These are phyloP conservation scores for Aureobasidium sp. DNA, from an alignment of 2,329 filamentous ascomycete genomes.

Conservation along the genomic window DNA sequence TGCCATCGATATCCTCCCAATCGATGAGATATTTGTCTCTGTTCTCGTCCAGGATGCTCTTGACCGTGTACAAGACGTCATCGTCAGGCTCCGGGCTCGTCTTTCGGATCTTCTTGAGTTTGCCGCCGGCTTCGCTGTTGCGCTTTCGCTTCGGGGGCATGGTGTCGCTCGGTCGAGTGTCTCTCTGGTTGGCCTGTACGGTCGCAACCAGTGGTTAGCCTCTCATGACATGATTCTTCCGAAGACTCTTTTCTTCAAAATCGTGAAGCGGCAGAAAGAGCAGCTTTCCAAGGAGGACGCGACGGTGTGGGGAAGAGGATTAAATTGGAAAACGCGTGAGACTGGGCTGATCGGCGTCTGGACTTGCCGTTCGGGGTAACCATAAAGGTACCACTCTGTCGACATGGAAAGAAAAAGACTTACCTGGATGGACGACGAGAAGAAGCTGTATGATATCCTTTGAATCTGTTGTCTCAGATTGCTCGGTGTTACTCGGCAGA, in stretches of 20 bases:
- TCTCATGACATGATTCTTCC: too few relatives aligned
- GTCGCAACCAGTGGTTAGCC: too few relatives aligned
- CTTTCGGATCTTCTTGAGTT: too few relatives aligned
- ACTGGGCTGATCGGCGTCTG: neutral
- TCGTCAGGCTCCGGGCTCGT: neutral
- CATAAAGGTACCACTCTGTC: neutral
- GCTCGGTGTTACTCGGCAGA: too few relatives aligned
- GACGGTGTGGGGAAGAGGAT: conserved; percentile 1
- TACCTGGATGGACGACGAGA: too few relatives aligned
- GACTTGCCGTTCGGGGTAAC: neutral
- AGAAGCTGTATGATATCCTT: too few relatives aligned
- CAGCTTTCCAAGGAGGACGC: neutral
- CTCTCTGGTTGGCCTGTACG: too few relatives aligned
- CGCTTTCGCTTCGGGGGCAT: conserved; percentile 12
- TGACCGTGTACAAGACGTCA: conserved; percentile 23
- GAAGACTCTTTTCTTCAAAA: neutral
- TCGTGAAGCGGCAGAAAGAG: neutral
- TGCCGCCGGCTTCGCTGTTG: neutral
- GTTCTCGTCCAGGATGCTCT: conserved; percentile 29
- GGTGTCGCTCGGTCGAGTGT: too few relatives aligned
- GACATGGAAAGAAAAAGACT: too few relatives aligned
- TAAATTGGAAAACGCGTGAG: neutral
- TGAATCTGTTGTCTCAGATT: too few relatives aligned
- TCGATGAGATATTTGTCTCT: conserved; percentile 46
- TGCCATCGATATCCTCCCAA: conserved; percentile 49